Percentiles rank a stretch among this genome's conserved stretches.
Conservation (phyloP, 2,329 filamentous ascomycete genomes). For the Bipolaris gigantea region DNA sequence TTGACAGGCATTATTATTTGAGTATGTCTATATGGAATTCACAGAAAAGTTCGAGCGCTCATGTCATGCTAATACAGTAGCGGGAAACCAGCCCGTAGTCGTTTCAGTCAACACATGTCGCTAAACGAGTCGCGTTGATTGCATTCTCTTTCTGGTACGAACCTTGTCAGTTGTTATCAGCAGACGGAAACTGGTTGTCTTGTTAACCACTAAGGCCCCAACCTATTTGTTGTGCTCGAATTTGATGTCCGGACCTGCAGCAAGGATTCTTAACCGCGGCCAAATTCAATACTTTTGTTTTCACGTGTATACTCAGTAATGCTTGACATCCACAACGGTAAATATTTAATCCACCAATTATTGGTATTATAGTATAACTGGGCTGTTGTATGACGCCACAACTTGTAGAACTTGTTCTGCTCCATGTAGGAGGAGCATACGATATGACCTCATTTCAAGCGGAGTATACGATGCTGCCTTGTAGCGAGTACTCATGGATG, state of each 20-base stretch:
- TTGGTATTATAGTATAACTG: slow-evolving; percentile 1
- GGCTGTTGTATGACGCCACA: slow-evolving; percentile 15
- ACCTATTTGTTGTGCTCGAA: neutral
- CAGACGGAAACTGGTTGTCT: neutral
- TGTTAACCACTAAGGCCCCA: neutral
- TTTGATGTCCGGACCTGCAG: neutral
- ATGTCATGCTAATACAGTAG: neutral
- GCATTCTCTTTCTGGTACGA: neutral
- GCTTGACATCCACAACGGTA: neutral
- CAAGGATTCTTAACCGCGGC: slow-evolving; percentile 6
- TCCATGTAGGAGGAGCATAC: neutral
- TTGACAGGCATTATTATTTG: neutral
- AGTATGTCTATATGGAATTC: neutral
- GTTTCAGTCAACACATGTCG: neutral
- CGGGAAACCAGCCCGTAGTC: neutral
- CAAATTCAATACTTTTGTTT: neutral
- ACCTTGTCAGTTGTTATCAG: neutral
- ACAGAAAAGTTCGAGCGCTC: neutral
- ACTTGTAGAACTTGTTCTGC: slow-evolving; percentile 3
- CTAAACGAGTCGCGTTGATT: neutral
- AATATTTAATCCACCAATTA: slow-evolving; percentile 6
- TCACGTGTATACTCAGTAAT: neutral
- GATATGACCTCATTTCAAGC: slow-evolving; percentile 12
- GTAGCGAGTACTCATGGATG: neutral
- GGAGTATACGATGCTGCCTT: slow-evolving; percentile 6